A percentile compares a stretch with the other conserved stretches of the same genome.
These are phyloP conservation scores for Penicillium decumbens DNA, from an alignment of 2,329 filamentous ascomycete species.

Conservation along the genomic window DNA sequence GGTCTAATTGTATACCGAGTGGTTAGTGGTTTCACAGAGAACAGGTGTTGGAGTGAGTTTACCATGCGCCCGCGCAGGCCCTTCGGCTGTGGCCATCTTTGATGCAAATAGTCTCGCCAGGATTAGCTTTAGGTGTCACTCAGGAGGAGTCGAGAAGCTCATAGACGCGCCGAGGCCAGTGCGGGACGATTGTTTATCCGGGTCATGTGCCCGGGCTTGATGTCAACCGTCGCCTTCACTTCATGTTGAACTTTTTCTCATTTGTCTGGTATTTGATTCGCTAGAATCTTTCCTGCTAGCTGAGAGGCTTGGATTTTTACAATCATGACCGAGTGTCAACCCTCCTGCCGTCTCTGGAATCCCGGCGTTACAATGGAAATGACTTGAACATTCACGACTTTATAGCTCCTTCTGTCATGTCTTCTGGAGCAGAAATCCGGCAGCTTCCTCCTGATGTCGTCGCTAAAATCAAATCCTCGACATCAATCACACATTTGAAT, in stretches of 20 bases:
- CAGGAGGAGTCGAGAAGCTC: constrained; percentile 1
- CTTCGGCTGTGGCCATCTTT: constrained; percentile 33
- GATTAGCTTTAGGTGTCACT: constrained; percentile 5
- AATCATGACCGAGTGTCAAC: constrained; percentile 6
- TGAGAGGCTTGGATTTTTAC: background rate
- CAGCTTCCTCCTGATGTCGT: constrained; percentile 66
- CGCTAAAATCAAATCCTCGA: constrained; percentile 79
- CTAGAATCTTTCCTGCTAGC: background rate
- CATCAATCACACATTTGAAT: constrained; percentile 69
- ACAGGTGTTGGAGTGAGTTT: constrained; percentile 18
- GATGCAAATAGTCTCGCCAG: constrained; percentile 2
- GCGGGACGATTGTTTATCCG: constrained; percentile 25
- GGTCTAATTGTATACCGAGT: constrained; percentile 51
- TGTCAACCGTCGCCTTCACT: constrained; percentile 9
- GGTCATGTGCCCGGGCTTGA: constrained; percentile 23
- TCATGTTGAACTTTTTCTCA: background rate
- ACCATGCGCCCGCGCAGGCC: constrained; percentile 45
- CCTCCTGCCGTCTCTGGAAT: constrained; percentile 3
- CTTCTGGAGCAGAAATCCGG: constrained; percentile 49
- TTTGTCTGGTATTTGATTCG: background rate
- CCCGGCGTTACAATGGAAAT: constrained; percentile 5
- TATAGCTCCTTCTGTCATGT: constrained; percentile 21
- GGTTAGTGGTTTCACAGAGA: constrained; percentile 11
- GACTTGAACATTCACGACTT: constrained; percentile 3
- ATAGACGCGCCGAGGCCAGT: constrained; percentile 12